phyloP scores from a whole-genome alignment of 163 green algal genomes.

The Trebouxiophyceae sp. region DNA sequence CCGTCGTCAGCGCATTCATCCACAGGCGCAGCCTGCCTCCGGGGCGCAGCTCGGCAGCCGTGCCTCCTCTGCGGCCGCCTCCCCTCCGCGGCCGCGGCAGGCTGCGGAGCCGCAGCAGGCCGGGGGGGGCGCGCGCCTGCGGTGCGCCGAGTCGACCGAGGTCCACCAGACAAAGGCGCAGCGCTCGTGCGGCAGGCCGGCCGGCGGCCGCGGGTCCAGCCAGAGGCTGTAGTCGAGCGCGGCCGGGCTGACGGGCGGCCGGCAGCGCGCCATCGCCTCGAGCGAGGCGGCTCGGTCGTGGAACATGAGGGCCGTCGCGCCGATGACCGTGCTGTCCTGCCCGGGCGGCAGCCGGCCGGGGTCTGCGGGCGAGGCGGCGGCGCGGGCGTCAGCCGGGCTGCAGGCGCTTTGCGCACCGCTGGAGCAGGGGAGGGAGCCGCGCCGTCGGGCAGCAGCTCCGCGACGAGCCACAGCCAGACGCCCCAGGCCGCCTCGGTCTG shows the following conservation, averaged over 20 bases:
- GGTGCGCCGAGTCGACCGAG: not conserved
- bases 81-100: too few species aligned
- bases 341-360: not conserved
- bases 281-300: conserved; percentile 1
- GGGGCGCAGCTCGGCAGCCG: too few species aligned
- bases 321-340: conserved; percentile 1
- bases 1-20: too few species aligned
- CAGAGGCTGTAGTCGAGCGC: conserved; percentile 9
- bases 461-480: conserved; percentile 11
- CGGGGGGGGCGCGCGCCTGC: not conserved
- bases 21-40: too few species aligned
- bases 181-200: conserved; percentile 1
- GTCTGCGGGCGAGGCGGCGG: conserved; percentile 6
- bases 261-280: not conserved
- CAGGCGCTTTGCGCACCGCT: too few species aligned
- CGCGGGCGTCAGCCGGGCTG: too few species aligned
- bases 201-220: not conserved
- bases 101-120: too few species aligned
- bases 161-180: conserved; percentile 18
- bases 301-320: conserved; percentile 8
- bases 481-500: conserved; percentile 7
- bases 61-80: too few species aligned
- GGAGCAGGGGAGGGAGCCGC: too few species aligned
- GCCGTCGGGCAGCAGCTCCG: conserved; percentile 9
- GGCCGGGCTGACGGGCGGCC: not conserved